Evolutionary conservation across 1,284 basidiomycete species (phyloP), one percentile per base, ranked within the genome.

Genomic region (Exobasidium rhododendri): DNA sequence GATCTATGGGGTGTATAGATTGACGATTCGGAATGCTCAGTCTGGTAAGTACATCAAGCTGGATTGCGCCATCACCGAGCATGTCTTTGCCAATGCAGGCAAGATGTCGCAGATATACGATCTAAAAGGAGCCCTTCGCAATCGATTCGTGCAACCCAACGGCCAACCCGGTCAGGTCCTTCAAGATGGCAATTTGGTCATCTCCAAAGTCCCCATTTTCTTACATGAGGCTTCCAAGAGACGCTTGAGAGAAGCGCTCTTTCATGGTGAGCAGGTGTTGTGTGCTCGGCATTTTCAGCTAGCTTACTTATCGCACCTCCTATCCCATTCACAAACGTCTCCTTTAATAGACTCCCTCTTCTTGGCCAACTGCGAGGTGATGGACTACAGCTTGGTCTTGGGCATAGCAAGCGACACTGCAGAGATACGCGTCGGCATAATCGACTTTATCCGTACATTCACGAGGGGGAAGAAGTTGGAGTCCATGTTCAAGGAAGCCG

Each of bases 401-500:
- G 96, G 94, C 17, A 89, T 98, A 14, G 70, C 74, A 59, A 54
- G 58, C 20, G 32, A 57, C 22, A 64, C 51, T 11, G 47, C 68
- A 22, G 80, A 81, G 67, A 68, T 82, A 11, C 92, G 97, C 14
- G 87, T 96, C 44, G 94, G 96, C n/a, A 97, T 98, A 60, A 93
- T 98, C 65, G 92, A 94, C 80, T 94, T 92, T 78, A 89, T 94
- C 63, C 87, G 92, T 20, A 94, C 92, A 1, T 94, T 93, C 74
- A 94, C 91, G 0, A 93, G 92, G 93, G 94, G 98, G 82, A 98
- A 98, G 83, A 93, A 93, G 74, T 84, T 97, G 28, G 94, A 98
- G 81, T 94, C 88, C 69, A 94, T 92, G 89, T 92, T 97, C 53
- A 98, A 97, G 79, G 94, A 97, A 74, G 89, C 90, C 1, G 85